phyloP scores from a whole-genome alignment of 1,284 basidiomycete species.

The Naganishia sp. region DNA sequence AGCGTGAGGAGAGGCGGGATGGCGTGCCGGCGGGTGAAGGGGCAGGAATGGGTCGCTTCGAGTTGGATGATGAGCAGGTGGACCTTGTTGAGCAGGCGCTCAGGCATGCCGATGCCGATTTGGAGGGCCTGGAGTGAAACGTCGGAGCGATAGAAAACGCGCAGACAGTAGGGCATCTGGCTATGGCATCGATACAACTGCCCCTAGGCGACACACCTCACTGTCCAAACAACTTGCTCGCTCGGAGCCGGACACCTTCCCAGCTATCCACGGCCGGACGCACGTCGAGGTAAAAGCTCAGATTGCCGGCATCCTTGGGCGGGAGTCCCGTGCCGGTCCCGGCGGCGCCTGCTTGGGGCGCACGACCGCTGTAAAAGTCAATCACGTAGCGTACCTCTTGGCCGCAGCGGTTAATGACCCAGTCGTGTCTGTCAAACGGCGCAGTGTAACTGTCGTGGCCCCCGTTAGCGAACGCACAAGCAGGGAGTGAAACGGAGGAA shows the following conservation, averaged over 20 bases:
- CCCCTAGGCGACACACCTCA: not conserved
- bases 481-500: too few relatives aligned
- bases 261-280: slow-evolving; percentile 88
- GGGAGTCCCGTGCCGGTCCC: slow-evolving; percentile 31
- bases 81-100: slow-evolving; percentile 44
- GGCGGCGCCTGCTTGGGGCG: slow-evolving; percentile 45
- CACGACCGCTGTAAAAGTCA: slow-evolving; percentile 94
- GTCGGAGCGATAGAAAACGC: too few relatives aligned
- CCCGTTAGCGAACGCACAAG: not conserved
- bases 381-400: slow-evolving; percentile 89
- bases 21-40: not conserved
- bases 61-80: slow-evolving; percentile 45
- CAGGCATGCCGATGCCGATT: slow-evolving; percentile 19
- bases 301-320: slow-evolving; percentile 39
- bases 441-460: slow-evolving; percentile 70
- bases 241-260: slow-evolving; percentile 79
- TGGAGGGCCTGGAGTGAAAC: slow-evolving; percentile 8
- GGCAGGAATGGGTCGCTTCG: slow-evolving; percentile 39
- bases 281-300: slow-evolving; percentile 88
- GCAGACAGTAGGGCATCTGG: not conserved
- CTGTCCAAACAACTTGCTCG: slow-evolving; percentile 35
- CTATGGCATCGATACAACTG: slow-evolving; percentile 8
- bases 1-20: slow-evolving; percentile 27
- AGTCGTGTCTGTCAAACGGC: slow-evolving; percentile 97
- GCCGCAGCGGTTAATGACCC: slow-evolving; percentile 91